Conservation (phyloP, 352 stramenopile genomes). For the Globisporangium radiosum region DNA sequence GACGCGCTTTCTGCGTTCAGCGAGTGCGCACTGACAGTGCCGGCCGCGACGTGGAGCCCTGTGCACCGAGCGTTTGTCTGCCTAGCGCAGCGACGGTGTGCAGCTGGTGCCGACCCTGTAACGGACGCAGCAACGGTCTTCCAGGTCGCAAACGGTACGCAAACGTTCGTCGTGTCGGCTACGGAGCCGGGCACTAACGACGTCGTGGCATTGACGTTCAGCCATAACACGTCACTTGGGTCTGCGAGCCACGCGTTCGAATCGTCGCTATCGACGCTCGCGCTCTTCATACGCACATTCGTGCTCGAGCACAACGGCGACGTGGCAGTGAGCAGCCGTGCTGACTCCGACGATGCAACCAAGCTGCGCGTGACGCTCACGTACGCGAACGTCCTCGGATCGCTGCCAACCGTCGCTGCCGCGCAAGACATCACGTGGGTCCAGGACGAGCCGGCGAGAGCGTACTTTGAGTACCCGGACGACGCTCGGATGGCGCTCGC, state of each 20-base stretch:
- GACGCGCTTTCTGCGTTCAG: constrained; percentile 1
- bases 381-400: constrained; percentile 7
- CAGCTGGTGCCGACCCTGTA: not conserved
- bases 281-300: constrained; percentile 17
- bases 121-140: not conserved
- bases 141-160: constrained; percentile 8
- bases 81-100: not conserved
- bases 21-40: constrained; percentile 1
- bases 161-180: constrained; percentile 7
- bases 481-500: not conserved
- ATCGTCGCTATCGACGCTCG: constrained; percentile 1
- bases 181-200: not conserved
- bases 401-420: constrained; percentile 6
- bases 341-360: not conserved
- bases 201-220: constrained; percentile 3
- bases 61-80: constrained; percentile 8
- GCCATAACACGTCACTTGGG: not conserved
- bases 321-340: constrained; percentile 7
- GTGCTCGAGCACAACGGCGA: constrained; percentile 17
- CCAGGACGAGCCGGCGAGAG: constrained; percentile 1
- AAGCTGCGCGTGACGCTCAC: constrained; percentile 6
- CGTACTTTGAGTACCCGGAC: constrained; percentile 11
- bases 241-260: constrained; percentile 9
- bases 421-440: not conserved
- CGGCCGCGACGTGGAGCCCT: constrained; percentile 2